Evolutionary conservation across 2,329 filamentous ascomycete species (phyloP), one percentile per base, ranked within the genome.

Genomic region (Periconia sp.): DNA sequence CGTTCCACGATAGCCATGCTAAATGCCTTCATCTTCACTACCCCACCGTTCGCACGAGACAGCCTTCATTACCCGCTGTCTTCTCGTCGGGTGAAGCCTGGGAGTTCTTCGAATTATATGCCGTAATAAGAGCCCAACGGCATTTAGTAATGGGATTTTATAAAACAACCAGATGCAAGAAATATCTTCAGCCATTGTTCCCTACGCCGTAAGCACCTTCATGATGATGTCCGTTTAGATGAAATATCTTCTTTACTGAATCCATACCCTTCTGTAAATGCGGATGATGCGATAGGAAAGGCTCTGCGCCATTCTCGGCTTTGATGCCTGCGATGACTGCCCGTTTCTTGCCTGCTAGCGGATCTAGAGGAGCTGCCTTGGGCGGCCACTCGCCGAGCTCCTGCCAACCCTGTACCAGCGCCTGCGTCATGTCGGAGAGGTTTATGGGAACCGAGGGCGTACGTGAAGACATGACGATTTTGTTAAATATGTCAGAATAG

Each of bases 341-440:
- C 24, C 62, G 61, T 52, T 68, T 70, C 54, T 69, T 69, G 26
- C 70, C 65, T 5, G 71, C 65, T 31, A 71, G 72, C 50, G 77
- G 66, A 60, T 81, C 75, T 32, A 76, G 56, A 33, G 78, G 61
- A 13, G 73, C 73, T 0, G 78, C 68, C 54, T 82, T 83, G 1
- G 88, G 89, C 4, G 92, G 92, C 92, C 92, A 97, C 69, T 96
- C 89, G 12, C 91, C 92, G 59, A 94, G 89, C 28, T 89, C 81
- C 69, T 95, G 95, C 92, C 92, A 96, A 30, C 92, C 92, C 19
- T 87, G 80, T 1, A 97, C 91, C 53, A 92, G 88, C 10, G 89
- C 84, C 8, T 84, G 81, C 16, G 89, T 83, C 74, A 96, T 85
- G 57, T 95, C 89, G 21, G 80, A 75, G 0, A 97, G 80, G 57